Percentiles rank a stretch among this genome's conserved stretches.
Evolutionary conservation across 306 rosid species (phyloP).

Genomic region (Citrullus mucosospermus): DNA sequence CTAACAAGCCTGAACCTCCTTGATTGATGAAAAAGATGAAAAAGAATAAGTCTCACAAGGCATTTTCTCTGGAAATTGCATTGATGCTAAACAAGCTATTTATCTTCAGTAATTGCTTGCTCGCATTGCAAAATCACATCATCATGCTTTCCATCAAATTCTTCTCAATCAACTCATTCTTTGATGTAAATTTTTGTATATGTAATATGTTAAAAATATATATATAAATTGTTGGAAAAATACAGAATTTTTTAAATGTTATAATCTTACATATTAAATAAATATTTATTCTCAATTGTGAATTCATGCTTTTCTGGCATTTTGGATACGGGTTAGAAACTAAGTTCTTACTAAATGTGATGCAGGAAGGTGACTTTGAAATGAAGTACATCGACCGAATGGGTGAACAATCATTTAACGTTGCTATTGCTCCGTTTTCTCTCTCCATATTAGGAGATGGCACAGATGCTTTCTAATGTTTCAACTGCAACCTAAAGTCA

Average conservation of each 20-base stretch:
- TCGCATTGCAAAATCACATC: neutral
- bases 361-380: constrained; percentile 59
- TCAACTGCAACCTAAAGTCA: neutral
- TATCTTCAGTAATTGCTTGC: neutral
- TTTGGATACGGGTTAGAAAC: neutral
- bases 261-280: neutral
- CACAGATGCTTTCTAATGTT: constrained; percentile 17
- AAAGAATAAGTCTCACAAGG: neutral
- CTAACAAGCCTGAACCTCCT: neutral
- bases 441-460: constrained; percentile 36
- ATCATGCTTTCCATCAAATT: neutral
- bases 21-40: neutral
- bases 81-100: neutral
- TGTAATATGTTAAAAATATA: neutral
- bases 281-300: neutral
- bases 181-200: neutral
- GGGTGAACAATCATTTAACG: constrained; percentile 33
- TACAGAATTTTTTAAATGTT: neutral
- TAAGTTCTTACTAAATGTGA: neutral
- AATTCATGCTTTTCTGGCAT: neutral
- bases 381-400: constrained; percentile 42
- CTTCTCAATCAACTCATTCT: neutral
- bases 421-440: constrained; percentile 45
- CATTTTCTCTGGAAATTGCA: neutral
- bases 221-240: neutral